These are phyloP conservation scores for Solanum paucissectum DNA, from an alignment of 257 asterid species.

Conservation along the genomic window DNA sequence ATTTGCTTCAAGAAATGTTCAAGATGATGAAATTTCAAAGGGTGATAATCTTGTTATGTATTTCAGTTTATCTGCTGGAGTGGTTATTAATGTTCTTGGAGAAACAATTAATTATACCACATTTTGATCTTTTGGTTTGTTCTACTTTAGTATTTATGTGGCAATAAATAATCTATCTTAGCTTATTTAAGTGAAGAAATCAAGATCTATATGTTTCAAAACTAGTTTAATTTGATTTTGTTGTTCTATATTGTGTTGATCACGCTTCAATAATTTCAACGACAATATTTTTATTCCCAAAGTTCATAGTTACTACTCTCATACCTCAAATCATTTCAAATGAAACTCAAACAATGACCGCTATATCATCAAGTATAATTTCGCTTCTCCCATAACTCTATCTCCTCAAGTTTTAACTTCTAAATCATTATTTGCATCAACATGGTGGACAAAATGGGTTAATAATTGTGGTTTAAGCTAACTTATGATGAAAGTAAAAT, in stretches of 20 bases:
- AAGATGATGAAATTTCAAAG: not conserved
- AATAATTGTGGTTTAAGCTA: too few relatives aligned
- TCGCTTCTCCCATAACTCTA: too few relatives aligned
- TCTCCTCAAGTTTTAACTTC: too few relatives aligned
- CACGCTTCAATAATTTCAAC: too few relatives aligned
- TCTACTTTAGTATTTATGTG: not conserved
- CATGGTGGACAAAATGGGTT: too few relatives aligned
- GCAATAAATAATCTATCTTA: not conserved
- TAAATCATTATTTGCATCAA: too few relatives aligned
- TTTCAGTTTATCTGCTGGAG: not conserved
- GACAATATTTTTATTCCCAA: too few relatives aligned
- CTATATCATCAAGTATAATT: too few relatives aligned
- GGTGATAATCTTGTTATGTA: not conserved
- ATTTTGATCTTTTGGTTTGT: not conserved
- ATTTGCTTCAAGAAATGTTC: not conserved
- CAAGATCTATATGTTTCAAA: not conserved
- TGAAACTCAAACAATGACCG: too few relatives aligned
- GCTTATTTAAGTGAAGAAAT: not conserved
- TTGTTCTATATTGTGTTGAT: not conserved
- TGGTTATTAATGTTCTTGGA: not conserved
- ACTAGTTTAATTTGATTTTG: not conserved
- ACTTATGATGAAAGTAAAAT: too few relatives aligned
- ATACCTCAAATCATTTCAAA: too few relatives aligned
- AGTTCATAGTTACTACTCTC: too few relatives aligned
- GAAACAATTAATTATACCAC: not conserved